phyloP scores from a whole-genome alignment of 2,329 filamentous ascomycete species.

The Colletotrichum sp. region DNA sequence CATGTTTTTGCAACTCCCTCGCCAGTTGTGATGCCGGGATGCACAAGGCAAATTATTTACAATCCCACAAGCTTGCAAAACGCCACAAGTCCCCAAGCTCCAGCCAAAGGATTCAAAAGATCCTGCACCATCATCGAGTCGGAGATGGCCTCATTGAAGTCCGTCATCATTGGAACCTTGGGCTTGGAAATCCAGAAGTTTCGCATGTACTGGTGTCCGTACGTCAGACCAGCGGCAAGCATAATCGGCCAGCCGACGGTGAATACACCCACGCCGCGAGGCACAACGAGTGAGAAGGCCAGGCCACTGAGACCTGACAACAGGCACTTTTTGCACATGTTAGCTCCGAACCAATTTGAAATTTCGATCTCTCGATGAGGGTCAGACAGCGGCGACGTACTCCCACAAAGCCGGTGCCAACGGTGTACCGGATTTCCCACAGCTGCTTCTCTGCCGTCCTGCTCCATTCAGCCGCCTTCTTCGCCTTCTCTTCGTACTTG shows the following conservation, averaged over 20 bases:
- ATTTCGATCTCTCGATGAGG: background rate
- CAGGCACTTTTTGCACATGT: slow-evolving; percentile 12
- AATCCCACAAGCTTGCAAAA: slow-evolving; percentile 24
- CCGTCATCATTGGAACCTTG: slow-evolving; percentile 32
- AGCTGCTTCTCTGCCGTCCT: slow-evolving; percentile 28
- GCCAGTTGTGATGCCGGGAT: background rate
- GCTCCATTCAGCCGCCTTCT: slow-evolving; percentile 35
- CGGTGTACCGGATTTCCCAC: slow-evolving; percentile 31
- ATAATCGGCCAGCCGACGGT: slow-evolving; percentile 24
- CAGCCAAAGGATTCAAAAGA: slow-evolving; percentile 16
- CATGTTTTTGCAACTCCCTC: background rate
- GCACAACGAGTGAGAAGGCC: slow-evolving; percentile 17
- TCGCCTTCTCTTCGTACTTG: slow-evolving; percentile 31
- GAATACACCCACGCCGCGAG: slow-evolving; percentile 11
- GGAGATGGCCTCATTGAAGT: slow-evolving; percentile 33
- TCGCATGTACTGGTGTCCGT: slow-evolving; percentile 29
- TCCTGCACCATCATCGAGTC: slow-evolving; percentile 27
- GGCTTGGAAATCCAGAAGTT: slow-evolving; percentile 30
- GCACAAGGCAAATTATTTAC: background rate
- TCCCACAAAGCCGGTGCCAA: slow-evolving; percentile 29
- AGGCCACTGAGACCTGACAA: slow-evolving; percentile 24
- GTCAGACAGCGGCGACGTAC: slow-evolving; percentile 10
- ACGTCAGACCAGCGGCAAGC: slow-evolving; percentile 20
- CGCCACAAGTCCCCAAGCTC: slow-evolving; percentile 26
- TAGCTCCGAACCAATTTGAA: background rate